Evolutionary conservation across 2,329 filamentous ascomycete genomes (phyloP).

Genomic region (Fusarium sp.): DNA sequence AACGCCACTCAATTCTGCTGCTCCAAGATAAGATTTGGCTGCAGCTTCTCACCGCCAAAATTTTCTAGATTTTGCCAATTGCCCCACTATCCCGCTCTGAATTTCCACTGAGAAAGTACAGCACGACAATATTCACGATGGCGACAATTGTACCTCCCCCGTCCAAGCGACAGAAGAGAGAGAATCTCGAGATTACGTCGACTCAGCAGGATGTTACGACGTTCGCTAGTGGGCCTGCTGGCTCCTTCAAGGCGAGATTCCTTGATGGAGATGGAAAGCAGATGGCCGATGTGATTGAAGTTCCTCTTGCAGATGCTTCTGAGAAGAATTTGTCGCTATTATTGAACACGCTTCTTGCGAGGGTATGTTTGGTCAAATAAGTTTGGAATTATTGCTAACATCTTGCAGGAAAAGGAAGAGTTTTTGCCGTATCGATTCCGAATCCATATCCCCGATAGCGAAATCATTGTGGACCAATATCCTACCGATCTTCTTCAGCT

Average conservation of each 20-base stretch:
- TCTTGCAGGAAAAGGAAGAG: constrained; percentile 64
- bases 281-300: constrained; percentile 75
- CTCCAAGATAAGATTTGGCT: background rate
- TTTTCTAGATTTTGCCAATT: constrained; percentile 49
- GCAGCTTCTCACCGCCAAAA: constrained; percentile 49
- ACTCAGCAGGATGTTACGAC: constrained; percentile 80
- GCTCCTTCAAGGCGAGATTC: constrained; percentile 88
- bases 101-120: constrained; percentile 16
- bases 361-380: constrained; percentile 60
- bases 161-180: constrained; percentile 86
- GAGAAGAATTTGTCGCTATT: constrained; percentile 91
- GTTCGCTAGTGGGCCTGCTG: constrained; percentile 72
- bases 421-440: constrained; percentile 72
- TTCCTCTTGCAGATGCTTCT: constrained; percentile 85
- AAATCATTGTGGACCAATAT: constrained; percentile 67
- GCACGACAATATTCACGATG: constrained; percentile 62
- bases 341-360: constrained; percentile 84
- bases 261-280: constrained; percentile 82
- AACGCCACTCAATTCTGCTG: background rate
- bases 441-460: constrained; percentile 67
- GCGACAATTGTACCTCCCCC: constrained; percentile 85
- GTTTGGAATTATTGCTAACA: constrained; percentile 5
- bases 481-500: constrained; percentile 66
- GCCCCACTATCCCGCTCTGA: constrained; percentile 45
- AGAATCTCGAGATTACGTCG: constrained; percentile 76